phyloP scores from a whole-genome alignment of 371 early-diverging fungal genomes.

The Choanephora cucurbitarum region DNA sequence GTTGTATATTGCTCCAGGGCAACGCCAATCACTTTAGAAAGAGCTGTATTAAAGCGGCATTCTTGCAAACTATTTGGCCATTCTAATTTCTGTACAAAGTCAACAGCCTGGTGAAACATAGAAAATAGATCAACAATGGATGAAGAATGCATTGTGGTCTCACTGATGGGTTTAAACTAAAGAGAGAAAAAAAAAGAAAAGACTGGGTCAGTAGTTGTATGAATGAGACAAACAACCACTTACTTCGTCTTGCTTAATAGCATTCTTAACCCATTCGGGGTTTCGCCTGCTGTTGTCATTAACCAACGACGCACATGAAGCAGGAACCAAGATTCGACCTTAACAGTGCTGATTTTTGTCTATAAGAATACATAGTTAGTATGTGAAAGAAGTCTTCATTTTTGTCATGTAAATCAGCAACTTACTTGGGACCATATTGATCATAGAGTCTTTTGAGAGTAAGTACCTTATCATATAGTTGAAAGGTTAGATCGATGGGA shows the following conservation, averaged over 20 bases:
- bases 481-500: constrained; percentile 52
- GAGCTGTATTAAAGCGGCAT: constrained; percentile 68
- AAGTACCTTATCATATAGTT: constrained; percentile 54
- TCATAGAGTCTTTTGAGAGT: constrained; percentile 51
- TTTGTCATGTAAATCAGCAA: too few relatives aligned
- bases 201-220: too few relatives aligned
- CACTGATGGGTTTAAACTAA: constrained; percentile 65
- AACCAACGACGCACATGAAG: constrained; percentile 64
- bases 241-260: constrained; percentile 67
- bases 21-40: constrained; percentile 65
- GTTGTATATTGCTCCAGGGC: constrained; percentile 56
- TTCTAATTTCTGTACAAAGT: constrained; percentile 66
- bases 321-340: constrained; percentile 67
- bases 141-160: constrained; percentile 72
- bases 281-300: constrained; percentile 53
- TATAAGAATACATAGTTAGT: too few relatives aligned
- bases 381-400: too few relatives aligned
- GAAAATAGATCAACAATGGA: constrained; percentile 80
- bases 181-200: constrained; percentile 25
- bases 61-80: constrained; percentile 77
- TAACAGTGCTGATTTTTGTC: constrained; percentile 51
- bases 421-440: constrained; percentile 51
- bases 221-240: too few relatives aligned
- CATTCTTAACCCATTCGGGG: constrained; percentile 66
- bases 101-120: constrained; percentile 76